Evolutionary conservation across 2,329 filamentous ascomycete species (phyloP).

Genomic region (Ophiostoma triangulosporum): DNA sequence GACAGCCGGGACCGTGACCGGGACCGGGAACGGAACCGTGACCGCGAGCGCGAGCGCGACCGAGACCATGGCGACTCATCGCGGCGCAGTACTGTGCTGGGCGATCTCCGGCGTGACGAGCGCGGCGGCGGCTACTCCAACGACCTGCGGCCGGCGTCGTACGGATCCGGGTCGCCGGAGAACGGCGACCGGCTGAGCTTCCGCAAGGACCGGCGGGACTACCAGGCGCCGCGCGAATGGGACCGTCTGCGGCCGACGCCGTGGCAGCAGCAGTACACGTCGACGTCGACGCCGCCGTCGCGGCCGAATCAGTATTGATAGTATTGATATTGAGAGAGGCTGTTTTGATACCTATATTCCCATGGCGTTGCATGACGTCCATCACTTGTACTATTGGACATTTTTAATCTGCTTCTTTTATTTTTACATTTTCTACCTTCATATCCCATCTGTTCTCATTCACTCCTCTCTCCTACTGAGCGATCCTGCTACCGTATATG

Average conservation of each 20-base stretch:
- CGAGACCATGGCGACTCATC: slow-evolving; percentile 22
- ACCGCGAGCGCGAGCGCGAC: slow-evolving; percentile 2
- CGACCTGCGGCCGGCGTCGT: background rate
- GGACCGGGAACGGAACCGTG: slow-evolving; percentile 6
- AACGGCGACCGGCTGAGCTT: slow-evolving; percentile 17
- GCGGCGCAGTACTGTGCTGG: slow-evolving; percentile 16
- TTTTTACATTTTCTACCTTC: too few relatives aligned
- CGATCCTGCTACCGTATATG: too few relatives aligned
- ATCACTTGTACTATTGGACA: too few relatives aligned
- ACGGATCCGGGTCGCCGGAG: slow-evolving; percentile 2
- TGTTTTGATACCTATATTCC: too few relatives aligned
- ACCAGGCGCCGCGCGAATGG: slow-evolving; percentile 13
- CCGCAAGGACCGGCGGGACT: slow-evolving; percentile 13
- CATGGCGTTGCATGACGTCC: too few relatives aligned
- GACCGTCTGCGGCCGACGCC: slow-evolving; percentile 14
- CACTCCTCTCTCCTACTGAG: too few relatives aligned
- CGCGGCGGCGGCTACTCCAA: background rate
- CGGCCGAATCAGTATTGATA: background rate
- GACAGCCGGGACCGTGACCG: slow-evolving; percentile 7
- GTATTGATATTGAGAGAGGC: too few relatives aligned
- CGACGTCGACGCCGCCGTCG: background rate
- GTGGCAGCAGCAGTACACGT: slow-evolving; percentile 14
- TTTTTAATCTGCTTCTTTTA: too few relatives aligned
- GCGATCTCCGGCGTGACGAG: slow-evolving; percentile 6
- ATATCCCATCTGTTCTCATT: too few relatives aligned